phyloP scores from a whole-genome alignment of 2,329 filamentous ascomycete species.

The Myriangium duriaei region DNA sequence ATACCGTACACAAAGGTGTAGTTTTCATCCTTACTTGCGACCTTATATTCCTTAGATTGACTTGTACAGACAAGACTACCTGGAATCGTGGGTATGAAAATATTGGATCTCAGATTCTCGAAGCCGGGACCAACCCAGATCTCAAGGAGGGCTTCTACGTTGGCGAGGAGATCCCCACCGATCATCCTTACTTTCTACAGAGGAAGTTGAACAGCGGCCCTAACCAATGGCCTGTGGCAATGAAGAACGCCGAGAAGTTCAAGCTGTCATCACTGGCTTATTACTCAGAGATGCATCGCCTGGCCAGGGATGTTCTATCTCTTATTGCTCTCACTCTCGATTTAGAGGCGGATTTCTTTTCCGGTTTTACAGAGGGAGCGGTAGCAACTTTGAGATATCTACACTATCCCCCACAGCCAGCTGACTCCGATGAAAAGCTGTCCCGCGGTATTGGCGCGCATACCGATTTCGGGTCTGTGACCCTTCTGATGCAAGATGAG shows the following conservation, averaged over 20 bases:
- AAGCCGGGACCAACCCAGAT: constrained; percentile 30
- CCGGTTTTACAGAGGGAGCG: constrained; percentile 23
- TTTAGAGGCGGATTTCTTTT: constrained; percentile 27
- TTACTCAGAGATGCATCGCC: constrained; percentile 26
- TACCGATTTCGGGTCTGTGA: constrained; percentile 32
- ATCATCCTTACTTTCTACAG: constrained; percentile 7
- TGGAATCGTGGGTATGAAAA: constrained; percentile 34
- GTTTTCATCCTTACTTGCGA: background rate
- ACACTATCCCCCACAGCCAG: constrained; percentile 25
- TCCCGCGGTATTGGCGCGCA: constrained; percentile 32
- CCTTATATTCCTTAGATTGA: background rate
- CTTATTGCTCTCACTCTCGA: constrained; percentile 30
- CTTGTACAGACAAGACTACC: constrained; percentile 19
- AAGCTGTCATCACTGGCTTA: constrained; percentile 28
- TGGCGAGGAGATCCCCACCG: constrained; percentile 28
- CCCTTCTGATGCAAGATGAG: constrained; percentile 30
- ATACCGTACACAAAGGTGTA: too few relatives aligned
- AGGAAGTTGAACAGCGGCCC: too few relatives aligned
- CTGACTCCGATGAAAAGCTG: too few relatives aligned
- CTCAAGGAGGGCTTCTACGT: constrained; percentile 34
- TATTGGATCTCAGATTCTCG: constrained; percentile 30
- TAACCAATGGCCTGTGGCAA: constrained; percentile 12
- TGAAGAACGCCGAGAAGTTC: constrained; percentile 23
- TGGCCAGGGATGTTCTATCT: constrained; percentile 31
- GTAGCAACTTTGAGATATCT: constrained; percentile 34